Base-by-base conservation (phyloP, 495 filamentous ascomycete species). In the Ascobolus immersus region DNA sequence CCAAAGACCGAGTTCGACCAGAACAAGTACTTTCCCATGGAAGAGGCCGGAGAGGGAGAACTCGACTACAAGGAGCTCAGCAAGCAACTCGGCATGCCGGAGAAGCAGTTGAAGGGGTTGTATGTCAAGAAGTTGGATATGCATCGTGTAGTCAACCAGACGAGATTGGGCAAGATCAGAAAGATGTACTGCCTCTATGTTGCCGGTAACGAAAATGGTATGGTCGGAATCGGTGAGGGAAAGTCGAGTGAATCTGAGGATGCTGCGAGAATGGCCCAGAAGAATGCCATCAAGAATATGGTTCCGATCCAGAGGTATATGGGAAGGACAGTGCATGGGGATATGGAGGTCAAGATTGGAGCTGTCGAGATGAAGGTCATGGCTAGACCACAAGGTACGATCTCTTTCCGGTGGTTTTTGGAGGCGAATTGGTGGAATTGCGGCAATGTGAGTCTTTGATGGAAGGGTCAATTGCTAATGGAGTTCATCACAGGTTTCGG, bases 101-200 rank as follows among this genome's bases (percentile, higher is more conserved):
- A 61, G 37, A 35, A 54, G 5, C 48, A 75, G 24, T 66, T 93
- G 30, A 28, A 53, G 9, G 26, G 41, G 1, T 52, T 77, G 32
- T 53, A 57, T 17, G 51, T 58, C 15, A 86, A 79, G 59, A 54
- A 55, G 9, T 46, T 96, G 17, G 75, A 90, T 14, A 34, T 37
- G 2, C 73, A 81, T 44, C 49, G 49, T 1, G 89, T 99, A 28
- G 57, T 64, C 39, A 99, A 99, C 54, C 81, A 92, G 63, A 94
- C 89, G 19, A 76, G 80, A 58, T 67, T 99, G 54, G 86, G 86
- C 43, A 99, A 93, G 64, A 68, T 94, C 34, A 54, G 55, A 33
- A 70, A 67, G 46, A 38, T 61, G 7, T 86, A 81, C 49, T 52
- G 59, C 39, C 54, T 92, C 26, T 64, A 66, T 4, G 62, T 92